These are phyloP conservation scores for Ceratobasidium sp. DNA, from an alignment of 1,284 basidiomycete genomes.

Conservation along the genomic window DNA sequence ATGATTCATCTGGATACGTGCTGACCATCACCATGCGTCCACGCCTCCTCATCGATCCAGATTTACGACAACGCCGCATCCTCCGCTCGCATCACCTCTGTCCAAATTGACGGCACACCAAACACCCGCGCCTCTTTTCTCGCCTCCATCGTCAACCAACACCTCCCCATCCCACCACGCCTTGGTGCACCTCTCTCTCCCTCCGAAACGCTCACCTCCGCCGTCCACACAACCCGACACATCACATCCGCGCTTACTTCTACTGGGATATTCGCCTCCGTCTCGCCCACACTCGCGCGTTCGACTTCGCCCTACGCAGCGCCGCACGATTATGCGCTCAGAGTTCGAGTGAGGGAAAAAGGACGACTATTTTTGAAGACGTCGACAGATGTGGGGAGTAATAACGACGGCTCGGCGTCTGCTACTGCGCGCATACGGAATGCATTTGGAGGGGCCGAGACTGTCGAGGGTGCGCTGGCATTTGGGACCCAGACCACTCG, in stretches of 20 bases:
- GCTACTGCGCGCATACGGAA: constrained; percentile 87
- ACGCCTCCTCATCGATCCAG: constrained; percentile 57
- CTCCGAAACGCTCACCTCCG: constrained; percentile 68
- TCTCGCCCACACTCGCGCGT: constrained; percentile 80
- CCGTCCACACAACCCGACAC: constrained; percentile 75
- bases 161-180: constrained; percentile 58
- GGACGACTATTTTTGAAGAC: constrained; percentile 87
- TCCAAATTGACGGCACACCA: constrained; percentile 83
- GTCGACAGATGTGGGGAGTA: constrained; percentile 88
- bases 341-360: constrained; percentile 84
- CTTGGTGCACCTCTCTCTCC: constrained; percentile 51
- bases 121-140: constrained; percentile 86
- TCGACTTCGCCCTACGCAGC: constrained; percentile 70
- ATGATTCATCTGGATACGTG: background rate
- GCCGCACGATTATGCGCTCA: constrained; percentile 83
- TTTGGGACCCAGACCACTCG: constrained; percentile 89
- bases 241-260: constrained; percentile 74
- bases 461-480: constrained; percentile 85
- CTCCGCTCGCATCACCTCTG: constrained; percentile 74
- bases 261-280: constrained; percentile 80
- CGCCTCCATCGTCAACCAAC: constrained; percentile 79
- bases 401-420: constrained; percentile 85
- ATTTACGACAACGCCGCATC: constrained; percentile 74
- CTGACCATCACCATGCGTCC: constrained; percentile 36
- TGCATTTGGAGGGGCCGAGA: constrained; percentile 92